Evolutionary conservation across 2,329 filamentous ascomycete species (phyloP).

Genomic region (Lasiodiplodia sp.): DNA sequence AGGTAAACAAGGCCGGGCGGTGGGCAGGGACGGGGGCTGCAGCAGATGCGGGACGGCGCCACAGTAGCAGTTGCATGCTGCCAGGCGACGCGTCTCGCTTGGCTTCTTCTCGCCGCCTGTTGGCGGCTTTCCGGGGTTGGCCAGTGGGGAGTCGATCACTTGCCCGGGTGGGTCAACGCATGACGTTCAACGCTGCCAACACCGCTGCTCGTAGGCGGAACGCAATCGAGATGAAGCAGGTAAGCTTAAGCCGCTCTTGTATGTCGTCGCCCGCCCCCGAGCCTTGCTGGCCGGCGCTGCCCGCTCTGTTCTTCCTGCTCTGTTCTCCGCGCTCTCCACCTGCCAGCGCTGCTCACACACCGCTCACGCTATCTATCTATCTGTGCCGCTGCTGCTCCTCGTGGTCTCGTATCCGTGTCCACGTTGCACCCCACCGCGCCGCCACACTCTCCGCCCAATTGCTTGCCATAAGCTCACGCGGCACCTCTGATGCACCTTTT

Average conservation of each 20-base stretch:
- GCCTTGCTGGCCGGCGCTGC: background rate
- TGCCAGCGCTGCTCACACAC: conserved; percentile 10
- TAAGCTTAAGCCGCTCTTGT: background rate
- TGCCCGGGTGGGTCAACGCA: background rate
- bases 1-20: conserved; percentile 8
- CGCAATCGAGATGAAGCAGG: conserved; percentile 19
- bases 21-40: background rate
- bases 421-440: conserved; percentile 15
- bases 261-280: background rate
- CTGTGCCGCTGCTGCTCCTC: conserved; percentile 2
- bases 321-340: background rate
- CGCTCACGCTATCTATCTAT: background rate
- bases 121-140: background rate
- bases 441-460: background rate
- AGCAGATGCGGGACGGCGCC: background rate
- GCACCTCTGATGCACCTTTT: conserved; percentile 15
- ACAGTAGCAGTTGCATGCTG: conserved; percentile 1
- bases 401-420: conserved; percentile 26
- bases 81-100: background rate
- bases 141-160: conserved; percentile 4
- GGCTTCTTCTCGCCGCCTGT: no score
- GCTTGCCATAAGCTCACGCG: conserved; percentile 16
- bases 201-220: background rate
- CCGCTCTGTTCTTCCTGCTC: background rate
- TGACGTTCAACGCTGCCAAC: conserved; percentile 20